These are phyloP conservation scores for Triglochin maritima DNA, from an alignment of 106 monocot genomes.

Conservation along the genomic window DNA sequence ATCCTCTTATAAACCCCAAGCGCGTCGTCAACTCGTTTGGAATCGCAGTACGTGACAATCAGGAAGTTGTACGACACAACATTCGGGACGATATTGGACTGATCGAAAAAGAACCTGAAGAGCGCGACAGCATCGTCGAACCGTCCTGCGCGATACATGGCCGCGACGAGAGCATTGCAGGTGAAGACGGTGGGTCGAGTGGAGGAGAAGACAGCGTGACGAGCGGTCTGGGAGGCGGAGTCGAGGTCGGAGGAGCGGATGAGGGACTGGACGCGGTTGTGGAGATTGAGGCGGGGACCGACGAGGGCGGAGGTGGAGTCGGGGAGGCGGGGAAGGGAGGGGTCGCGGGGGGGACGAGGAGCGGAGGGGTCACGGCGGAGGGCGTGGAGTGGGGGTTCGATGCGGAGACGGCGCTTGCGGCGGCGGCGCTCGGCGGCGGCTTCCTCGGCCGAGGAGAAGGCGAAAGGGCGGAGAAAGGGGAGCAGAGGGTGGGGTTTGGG, in stretches of 20 bases:
- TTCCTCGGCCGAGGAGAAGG: constrained; percentile 94
- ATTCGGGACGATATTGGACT: constrained; percentile 75
- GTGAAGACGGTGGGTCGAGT: constrained; percentile 90
- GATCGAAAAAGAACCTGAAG: constrained; percentile 72
- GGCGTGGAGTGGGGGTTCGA: constrained; percentile 81
- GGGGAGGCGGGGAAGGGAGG: constrained; percentile 71
- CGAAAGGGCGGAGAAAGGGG: constrained; percentile 32
- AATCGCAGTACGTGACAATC: constrained; percentile 61
- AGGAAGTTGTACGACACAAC: constrained; percentile 91
- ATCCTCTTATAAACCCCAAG: constrained; percentile 63
- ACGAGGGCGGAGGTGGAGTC: constrained; percentile 87
- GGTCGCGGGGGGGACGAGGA: constrained; percentile 53
- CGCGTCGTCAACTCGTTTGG: constrained; percentile 50
- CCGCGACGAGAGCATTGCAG: constrained; percentile 79
- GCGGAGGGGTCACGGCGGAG: constrained; percentile 47
- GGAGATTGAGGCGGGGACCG: constrained; percentile 83
- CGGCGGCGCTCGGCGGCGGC: constrained; percentile 92
- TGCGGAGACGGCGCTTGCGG: constrained; percentile 78
- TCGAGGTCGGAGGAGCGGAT: constrained; percentile 79
- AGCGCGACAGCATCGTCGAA: constrained; percentile 59
- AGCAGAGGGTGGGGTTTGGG: background rate
- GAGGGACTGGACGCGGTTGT: constrained; percentile 81
- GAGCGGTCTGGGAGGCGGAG: constrained; percentile 43
- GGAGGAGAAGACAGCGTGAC: constrained; percentile 63
- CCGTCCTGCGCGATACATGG: constrained; percentile 52